Evolutionary conservation across 192 early-diverging fungal species (phyloP).

Genomic region (Rhizoclosmatium sp.): DNA sequence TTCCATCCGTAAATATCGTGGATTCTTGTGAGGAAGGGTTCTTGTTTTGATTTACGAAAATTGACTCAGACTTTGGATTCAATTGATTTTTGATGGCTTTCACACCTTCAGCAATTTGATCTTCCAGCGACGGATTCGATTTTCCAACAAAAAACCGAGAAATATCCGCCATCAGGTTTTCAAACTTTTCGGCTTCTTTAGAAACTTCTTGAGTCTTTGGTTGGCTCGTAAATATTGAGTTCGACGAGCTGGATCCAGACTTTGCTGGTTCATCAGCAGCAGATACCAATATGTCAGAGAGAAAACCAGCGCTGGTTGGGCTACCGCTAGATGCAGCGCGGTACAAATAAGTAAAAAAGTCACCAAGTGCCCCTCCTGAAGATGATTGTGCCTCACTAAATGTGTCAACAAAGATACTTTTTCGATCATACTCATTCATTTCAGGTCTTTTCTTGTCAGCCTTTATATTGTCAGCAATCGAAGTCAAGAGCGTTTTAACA

Average conservation of each 20-base stretch:
- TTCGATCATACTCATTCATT: not conserved
- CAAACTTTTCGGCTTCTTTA: not conserved
- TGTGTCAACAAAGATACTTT: not conserved
- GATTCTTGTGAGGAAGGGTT: not conserved
- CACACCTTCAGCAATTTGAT: not conserved
- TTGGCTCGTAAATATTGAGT: not conserved
- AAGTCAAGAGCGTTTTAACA: not conserved
- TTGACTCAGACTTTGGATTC: too few relatives aligned
- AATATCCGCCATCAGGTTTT: not conserved
- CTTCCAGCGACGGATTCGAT: not conserved
- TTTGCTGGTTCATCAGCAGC: not conserved
- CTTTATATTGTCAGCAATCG: not conserved
- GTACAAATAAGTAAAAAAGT: constrained; percentile 3
- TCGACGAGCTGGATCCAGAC: not conserved
- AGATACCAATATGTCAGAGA: constrained; percentile 7
- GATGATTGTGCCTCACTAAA: not conserved
- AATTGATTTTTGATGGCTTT: constrained; percentile 5
- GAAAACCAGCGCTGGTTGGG: not conserved
- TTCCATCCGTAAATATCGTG: not conserved
- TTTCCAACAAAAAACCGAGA: not conserved
- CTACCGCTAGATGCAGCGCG: constrained; percentile 11
- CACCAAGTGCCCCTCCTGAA: not conserved
- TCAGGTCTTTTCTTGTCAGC: too few relatives aligned
- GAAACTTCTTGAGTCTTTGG: not conserved
- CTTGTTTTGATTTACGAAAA: not conserved